Evolutionary conservation across 2,329 filamentous ascomycete species (phyloP).

Genomic region (Pyrenochaeta sp.): DNA sequence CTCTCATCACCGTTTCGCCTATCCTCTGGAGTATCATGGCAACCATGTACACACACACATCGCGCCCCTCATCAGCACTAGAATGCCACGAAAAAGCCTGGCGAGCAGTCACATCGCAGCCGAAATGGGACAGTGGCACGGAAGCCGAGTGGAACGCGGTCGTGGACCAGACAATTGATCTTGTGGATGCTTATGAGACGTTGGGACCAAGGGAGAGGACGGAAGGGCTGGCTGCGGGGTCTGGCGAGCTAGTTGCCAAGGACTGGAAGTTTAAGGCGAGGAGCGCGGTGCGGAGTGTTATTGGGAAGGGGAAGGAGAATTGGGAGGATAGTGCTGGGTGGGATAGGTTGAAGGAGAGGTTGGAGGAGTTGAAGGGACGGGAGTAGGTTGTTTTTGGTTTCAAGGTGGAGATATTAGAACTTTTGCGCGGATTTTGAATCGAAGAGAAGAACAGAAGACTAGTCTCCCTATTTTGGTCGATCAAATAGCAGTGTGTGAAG

Average conservation of each 20-base stretch:
- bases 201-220: constrained; percentile 61
- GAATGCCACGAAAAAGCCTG: constrained; percentile 90
- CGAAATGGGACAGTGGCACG: constrained; percentile 64
- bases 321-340: constrained; percentile 83
- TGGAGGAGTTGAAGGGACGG: constrained; percentile 52
- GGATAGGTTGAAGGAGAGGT: constrained; percentile 62
- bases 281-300: constrained; percentile 81
- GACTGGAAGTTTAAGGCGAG: constrained; percentile 90
- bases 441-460: too few relatives aligned
- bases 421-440: too few relatives aligned
- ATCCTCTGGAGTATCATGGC: constrained; percentile 79
- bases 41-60: constrained; percentile 75
- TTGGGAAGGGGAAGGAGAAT: constrained; percentile 79
- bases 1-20: constrained; percentile 81
- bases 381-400: constrained; percentile 16
- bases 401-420: too few relatives aligned
- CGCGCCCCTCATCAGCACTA: constrained; percentile 74
- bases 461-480: too few relatives aligned
- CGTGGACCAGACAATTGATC: constrained; percentile 78
- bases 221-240: constrained; percentile 59
- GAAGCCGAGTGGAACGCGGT: constrained; percentile 73
- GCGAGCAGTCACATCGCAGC: constrained; percentile 71
- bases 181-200: constrained; percentile 85
- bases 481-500: too few relatives aligned
- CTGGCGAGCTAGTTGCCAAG: constrained; percentile 70